Conservation (phyloP, 1,139 yeast species). For the Nakaseomyces uthaithaninus region DNA sequence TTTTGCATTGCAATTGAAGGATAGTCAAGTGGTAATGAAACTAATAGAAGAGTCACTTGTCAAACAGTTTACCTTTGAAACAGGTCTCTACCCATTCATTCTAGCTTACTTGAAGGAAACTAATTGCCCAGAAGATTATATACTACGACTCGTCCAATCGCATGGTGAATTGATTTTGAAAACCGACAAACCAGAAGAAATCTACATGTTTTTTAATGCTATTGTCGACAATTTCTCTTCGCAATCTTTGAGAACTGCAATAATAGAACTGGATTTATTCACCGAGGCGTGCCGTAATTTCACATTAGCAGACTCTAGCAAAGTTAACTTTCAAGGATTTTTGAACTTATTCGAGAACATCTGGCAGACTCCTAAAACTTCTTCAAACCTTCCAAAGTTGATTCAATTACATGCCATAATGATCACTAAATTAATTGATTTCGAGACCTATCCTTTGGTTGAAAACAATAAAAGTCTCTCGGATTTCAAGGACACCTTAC, state of each 20-base stretch:
- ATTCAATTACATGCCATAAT: conserved; percentile 36
- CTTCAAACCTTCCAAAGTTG: conserved; percentile 21
- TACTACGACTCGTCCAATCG: conserved; percentile 29
- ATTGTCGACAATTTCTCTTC: conserved; percentile 21
- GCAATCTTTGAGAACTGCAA: conserved; percentile 18
- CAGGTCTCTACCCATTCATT: conserved; percentile 30
- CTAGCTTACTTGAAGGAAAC: conserved; percentile 29
- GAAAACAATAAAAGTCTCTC: conserved; percentile 34
- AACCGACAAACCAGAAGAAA: conserved; percentile 8
- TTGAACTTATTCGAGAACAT: conserved; percentile 22
- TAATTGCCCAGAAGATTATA: conserved; percentile 29
- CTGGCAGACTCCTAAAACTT: conserved; percentile 26
- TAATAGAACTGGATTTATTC: conserved; percentile 29
- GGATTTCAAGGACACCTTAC: conserved; percentile 28
- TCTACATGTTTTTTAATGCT: conserved; percentile 26
- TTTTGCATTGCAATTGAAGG: conserved; percentile 30
- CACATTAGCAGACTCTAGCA: conserved; percentile 15
- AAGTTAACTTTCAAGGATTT: conserved; percentile 24
- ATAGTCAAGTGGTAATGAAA: conserved; percentile 32
- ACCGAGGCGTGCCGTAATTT: conserved; percentile 21
- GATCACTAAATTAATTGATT: conserved; percentile 44
- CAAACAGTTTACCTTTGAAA: conserved; percentile 29
- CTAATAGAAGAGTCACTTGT: conserved; percentile 34
- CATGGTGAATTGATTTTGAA: conserved; percentile 27
- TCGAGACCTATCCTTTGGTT: conserved; percentile 42